Base-by-base conservation (phyloP, 2,329 filamentous ascomycete genomes). In the Talaromyces funiculosus region DNA sequence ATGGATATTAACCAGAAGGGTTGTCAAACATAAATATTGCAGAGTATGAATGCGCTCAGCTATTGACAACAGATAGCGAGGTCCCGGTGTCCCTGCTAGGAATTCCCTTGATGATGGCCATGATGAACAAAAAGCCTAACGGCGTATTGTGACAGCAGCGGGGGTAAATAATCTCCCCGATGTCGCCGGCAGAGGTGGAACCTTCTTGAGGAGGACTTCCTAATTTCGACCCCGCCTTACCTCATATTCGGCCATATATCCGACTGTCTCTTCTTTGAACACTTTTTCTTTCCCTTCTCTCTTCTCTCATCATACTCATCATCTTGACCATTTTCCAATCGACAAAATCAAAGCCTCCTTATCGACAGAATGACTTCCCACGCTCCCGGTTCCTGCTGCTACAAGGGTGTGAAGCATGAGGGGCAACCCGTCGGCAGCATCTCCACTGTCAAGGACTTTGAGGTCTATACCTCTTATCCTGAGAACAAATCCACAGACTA, bases 381-480 rank as follows among this genome's bases (percentile, higher is more conserved):
- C 12, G 58, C 53, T 14, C 53, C 61, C 14, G 53, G 43, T 38
- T 18, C 51, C 8, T 62, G 61, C 40, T 62, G 61, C 42, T 61
- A 33, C 16, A 51, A 62, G 26, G 61, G 61, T 24, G 61, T 78
- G 63, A 76, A 76, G 66, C 77, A 80, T 62, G 70, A 77, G 61
- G 77, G 77, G 57, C 69, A 70, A 22, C 64, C 77, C 3, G 65
- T 64, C 8, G 77, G 77, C 38, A 70, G 75, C 59, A 63, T 77
- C 53, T 72, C 73, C 56, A 71, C 67, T 35, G 69, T 79, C 45
- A 73, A 69, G 20, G 71, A 74, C 55, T 67, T 80, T 66, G 73
- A 76, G 45, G 75, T 78, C 59, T 84, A 84, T 70, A 72, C 82
- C 63, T 66, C 75, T 62, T 79, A 80, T 60, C 79, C 80, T 3